Conservation (phyloP, 495 filamentous ascomycete genomes). For the Lophiotrema nucula region DNA sequence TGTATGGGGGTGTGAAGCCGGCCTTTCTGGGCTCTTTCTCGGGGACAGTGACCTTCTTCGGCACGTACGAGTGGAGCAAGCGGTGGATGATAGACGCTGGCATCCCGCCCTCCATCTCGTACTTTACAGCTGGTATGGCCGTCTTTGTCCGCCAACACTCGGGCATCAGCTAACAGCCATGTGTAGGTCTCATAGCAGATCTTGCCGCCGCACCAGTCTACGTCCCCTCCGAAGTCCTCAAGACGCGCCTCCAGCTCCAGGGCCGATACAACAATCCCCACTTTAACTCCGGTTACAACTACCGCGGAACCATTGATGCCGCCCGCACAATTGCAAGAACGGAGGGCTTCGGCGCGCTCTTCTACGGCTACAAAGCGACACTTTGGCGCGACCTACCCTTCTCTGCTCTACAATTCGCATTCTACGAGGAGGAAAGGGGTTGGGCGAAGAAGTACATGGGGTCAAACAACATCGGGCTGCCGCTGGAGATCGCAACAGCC, state of each 20-base stretch:
- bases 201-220: constrained; percentile 89
- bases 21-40: constrained; percentile 91
- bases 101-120: constrained; percentile 73
- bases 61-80: constrained; percentile 94
- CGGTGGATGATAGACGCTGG: constrained; percentile 80
- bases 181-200: constrained; percentile 79
- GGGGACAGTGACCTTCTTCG: constrained; percentile 93
- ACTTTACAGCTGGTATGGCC: constrained; percentile 71
- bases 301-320: constrained; percentile 75
- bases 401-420: constrained; percentile 93
- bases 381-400: constrained; percentile 94
- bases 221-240: constrained; percentile 94
- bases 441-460: constrained; percentile 73
- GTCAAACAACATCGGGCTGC: constrained; percentile 75
- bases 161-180: neutral
- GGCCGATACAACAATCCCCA: constrained; percentile 91
- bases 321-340: constrained; percentile 74
- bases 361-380: constrained; percentile 92
- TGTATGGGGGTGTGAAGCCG: constrained; percentile 91
- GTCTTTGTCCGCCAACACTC: neutral
- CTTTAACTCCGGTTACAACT: constrained; percentile 92
- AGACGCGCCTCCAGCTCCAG: constrained; percentile 91
- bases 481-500: constrained; percentile 83
- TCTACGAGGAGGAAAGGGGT: constrained; percentile 90
- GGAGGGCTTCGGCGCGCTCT: constrained; percentile 82